Base-by-base conservation (phyloP, 2,329 filamentous ascomycete species). In the Exophiala oligosperma region DNA sequence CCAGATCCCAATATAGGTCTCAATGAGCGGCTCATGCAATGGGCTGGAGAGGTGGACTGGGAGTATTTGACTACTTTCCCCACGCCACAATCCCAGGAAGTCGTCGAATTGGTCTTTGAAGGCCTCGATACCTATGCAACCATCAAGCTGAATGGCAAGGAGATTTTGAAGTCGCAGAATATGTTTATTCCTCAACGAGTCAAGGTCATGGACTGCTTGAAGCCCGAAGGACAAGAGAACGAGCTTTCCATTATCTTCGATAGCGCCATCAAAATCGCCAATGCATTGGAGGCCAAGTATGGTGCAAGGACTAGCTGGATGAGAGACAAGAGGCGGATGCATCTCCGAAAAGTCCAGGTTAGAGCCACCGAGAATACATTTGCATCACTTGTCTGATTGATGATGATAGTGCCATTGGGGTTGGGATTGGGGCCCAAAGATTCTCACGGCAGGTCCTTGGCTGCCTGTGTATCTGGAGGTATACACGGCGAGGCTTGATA, bases 111-210 rank as follows among this genome's bases (percentile, higher is more conserved):
- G 32, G 86, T 82, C 0, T 92, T 93, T 69, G 87, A 91, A 58
- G 90, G 90, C 0, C 78, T 94, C 47, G 90, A 93, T 70, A 93
- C 90, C 0, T 91, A 89, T 73, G 89, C 89, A 1, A 87, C 81
- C 0, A 89, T 92, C 24, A 74, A 79, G 38, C 76, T 94, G 21
- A 90, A 93, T 66, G 87, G 84, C 23, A 73, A 79, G 6, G 77
- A 79, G 2, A 85, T 93, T 35, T 77, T 92, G 3, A 81, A 88
- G 69, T 83, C 83, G 11, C 84, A 90, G 54, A 92, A 91, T 72
- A 92, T 93, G 90, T 93, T 93, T 68, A 76, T 87, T 2, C 84
- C 86, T 0, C 81, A 91, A 65, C 80, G 88, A 3, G 81, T 91
- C 2, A 84, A 91, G 60, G 48, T 63, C 11, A 37, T 23, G 17